A percentile compares a stretch with the other conserved stretches of the same genome.
These are phyloP conservation scores for Effrenium voratum DNA, from an alignment of 73 alveolate genomes.

Conservation along the genomic window DNA sequence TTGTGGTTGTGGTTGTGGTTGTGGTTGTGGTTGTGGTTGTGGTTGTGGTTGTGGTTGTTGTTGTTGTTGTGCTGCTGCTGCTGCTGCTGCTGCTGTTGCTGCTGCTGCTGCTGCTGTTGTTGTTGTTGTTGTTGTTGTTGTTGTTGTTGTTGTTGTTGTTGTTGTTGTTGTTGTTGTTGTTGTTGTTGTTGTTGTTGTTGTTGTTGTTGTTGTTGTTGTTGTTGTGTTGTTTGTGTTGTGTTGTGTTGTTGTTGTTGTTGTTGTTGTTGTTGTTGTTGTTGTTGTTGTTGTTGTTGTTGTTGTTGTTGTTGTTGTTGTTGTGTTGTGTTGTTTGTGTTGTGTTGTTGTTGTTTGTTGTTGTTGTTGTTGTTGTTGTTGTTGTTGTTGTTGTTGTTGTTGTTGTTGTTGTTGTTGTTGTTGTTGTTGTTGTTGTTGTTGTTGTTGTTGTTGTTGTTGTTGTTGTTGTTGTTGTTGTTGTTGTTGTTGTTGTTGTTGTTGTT, in stretches of 20 bases:
- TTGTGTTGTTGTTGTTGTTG: neutral
- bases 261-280: neutral
- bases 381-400: neutral
- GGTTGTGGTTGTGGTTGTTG: neutral
- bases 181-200: neutral
- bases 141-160: neutral
- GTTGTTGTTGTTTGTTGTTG: neutral
- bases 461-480: neutral
- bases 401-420: neutral
- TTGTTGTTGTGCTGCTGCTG: neutral
- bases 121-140: neutral
- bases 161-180: neutral
- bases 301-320: neutral
- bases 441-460: neutral
- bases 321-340: neutral
- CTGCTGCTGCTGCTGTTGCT: neutral
- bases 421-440: neutral
- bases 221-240: neutral
- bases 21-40: neutral
- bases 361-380: neutral
- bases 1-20: neutral
- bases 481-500: neutral
- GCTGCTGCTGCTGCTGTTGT: neutral
- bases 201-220: neutral
- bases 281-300: neutral